Evolutionary conservation across 1,284 basidiomycete species (phyloP).

Genomic region (Exsudoporus floridanus): DNA sequence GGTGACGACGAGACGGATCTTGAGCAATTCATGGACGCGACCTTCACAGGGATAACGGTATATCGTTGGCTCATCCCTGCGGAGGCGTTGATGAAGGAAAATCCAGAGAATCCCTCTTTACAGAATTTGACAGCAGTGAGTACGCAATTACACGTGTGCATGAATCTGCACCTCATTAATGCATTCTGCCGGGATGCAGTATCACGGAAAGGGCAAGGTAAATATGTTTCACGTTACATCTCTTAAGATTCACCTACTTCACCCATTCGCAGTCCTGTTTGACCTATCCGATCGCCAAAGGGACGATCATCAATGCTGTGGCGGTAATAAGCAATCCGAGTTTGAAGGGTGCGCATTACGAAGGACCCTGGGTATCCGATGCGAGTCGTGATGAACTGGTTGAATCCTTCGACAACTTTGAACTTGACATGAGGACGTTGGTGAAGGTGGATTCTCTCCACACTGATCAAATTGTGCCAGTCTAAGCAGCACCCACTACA

Average conservation of each 20-base stretch:
- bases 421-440: constrained; percentile 42
- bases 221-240: neutral
- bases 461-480: too few relatives aligned
- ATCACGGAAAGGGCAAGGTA: constrained; percentile 17
- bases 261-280: constrained; percentile 37
- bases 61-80: constrained; percentile 22
- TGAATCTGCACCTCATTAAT: neutral
- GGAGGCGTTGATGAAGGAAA: constrained; percentile 10
- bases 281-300: constrained; percentile 45
- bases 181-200: constrained; percentile 6
- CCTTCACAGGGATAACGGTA: constrained; percentile 19
- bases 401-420: constrained; percentile 40
- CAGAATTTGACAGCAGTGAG: constrained; percentile 12
- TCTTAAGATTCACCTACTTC: neutral
- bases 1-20: neutral
- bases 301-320: constrained; percentile 44
- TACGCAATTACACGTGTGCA: neutral
- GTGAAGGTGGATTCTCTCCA: constrained; percentile 35
- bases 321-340: constrained; percentile 38
- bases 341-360: constrained; percentile 35
- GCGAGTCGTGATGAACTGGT: constrained; percentile 31
- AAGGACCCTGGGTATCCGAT: constrained; percentile 39
- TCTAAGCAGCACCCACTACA: neutral
- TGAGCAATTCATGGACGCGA: constrained; percentile 18
- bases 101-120: constrained; percentile 7